Evolutionary conservation across 2,329 filamentous ascomycete species (phyloP), one percentile per base, ranked within the genome.

Genomic region (Talaromyces sp.): DNA sequence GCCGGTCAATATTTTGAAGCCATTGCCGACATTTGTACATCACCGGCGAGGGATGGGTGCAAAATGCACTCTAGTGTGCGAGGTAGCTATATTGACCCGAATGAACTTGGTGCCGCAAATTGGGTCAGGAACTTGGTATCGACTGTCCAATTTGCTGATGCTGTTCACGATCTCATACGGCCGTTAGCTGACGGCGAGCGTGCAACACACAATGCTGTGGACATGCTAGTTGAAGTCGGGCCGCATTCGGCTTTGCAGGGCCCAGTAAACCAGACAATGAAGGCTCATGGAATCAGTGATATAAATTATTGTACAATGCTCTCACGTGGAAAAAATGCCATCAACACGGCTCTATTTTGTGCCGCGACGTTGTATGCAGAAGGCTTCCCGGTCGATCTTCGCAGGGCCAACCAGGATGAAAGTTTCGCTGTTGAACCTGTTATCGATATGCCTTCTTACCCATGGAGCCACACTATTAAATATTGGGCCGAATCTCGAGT

Each of bases 1-100:
- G 53, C 66, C 81, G 0, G 73, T 9, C 62, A 68, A 12, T 72
- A 72, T 48, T 48, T 54, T 11, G 35, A 57, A 3, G 54, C 58
- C 1, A 66, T 71, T 26, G 35, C 32, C 19, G 50, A 51, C 50
- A 46, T 58, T 46, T 62, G 61, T 9, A 46, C 43, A 17, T 12
- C 32, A 26, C 52, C 58, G 27, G 51, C 26, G n/a, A 58, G 27
- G 8, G 29, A 27, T 24, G 53, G 35, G 12, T 26, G 43, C n/a
- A 7, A 11, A 17, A 57, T 57, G 55, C 32, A 43, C 32, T 59
- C 57, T 51, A 55, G 50, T 27, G 57, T 57, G 19, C 21, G 10
- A 24, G 55, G 55, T 19, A 21, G 21, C n/a, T 26, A 19, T 7
- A 48, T 57, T 43, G 38, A 29, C 11, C 32, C 35, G 4, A 43